These are phyloP conservation scores for Xylaria arbuscula DNA, from an alignment of 2,329 filamentous ascomycete species.

Conservation along the genomic window DNA sequence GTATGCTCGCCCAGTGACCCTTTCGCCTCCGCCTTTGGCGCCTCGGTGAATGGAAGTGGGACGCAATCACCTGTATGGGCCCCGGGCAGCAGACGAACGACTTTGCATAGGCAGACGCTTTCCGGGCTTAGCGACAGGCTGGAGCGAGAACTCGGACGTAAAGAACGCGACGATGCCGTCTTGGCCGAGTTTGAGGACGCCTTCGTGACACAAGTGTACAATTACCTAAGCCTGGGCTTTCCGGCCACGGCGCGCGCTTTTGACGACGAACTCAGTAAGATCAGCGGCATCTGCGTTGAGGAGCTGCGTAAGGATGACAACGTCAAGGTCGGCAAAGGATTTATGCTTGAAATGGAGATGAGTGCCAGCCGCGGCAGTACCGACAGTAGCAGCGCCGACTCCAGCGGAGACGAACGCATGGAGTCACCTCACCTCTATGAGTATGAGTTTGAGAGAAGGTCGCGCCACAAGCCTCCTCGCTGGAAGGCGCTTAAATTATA, in stretches of 20 bases:
- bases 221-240: slow-evolving; percentile 93
- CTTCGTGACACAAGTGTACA: slow-evolving; percentile 96
- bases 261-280: slow-evolving; percentile 86
- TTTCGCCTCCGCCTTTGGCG: slow-evolving; percentile 56
- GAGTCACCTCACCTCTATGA: slow-evolving; percentile 52
- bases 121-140: slow-evolving; percentile 64
- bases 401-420: slow-evolving; percentile 47
- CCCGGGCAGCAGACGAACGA: slow-evolving; percentile 40
- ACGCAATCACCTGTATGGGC: slow-evolving; percentile 48
- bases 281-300: slow-evolving; percentile 74
- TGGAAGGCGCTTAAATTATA: slow-evolving; percentile 89
- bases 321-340: slow-evolving; percentile 71
- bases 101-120: slow-evolving; percentile 58
- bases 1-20: slow-evolving; percentile 57
- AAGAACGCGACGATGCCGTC: slow-evolving; percentile 65
- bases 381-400: slow-evolving; percentile 39
- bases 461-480: slow-evolving; percentile 61
- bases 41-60: slow-evolving; percentile 56
- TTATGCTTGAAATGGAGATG: slow-evolving; percentile 71
- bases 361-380: slow-evolving; percentile 17
- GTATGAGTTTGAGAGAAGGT: slow-evolving; percentile 61
- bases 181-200: slow-evolving; percentile 78
- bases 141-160: slow-evolving; percentile 60
- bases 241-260: slow-evolving; percentile 85
- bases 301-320: slow-evolving; percentile 78